Conservation (phyloP, 1,139 yeast genomes). For the Protomyces gravidus region DNA sequence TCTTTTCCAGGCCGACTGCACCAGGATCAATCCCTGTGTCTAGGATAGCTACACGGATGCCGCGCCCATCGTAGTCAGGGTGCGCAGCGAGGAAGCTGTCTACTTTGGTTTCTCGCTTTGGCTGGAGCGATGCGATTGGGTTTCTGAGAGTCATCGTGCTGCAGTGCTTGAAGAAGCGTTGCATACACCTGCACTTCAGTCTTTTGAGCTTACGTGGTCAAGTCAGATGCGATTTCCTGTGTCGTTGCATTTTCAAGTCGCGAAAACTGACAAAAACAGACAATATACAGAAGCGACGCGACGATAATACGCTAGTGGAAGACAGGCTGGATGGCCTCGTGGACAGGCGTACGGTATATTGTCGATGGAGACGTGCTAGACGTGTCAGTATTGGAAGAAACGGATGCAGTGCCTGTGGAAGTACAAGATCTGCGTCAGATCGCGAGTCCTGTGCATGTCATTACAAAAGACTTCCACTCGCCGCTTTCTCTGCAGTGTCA, state of each 20-base stretch:
- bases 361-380: background rate
- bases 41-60: conserved; percentile 30
- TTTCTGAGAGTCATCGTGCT: background rate
- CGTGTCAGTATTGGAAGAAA: background rate
- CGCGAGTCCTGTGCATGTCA: conserved; percentile 4
- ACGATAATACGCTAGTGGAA: too few relatives aligned
- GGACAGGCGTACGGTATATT: background rate
- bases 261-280: background rate
- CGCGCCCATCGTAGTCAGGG: conserved; percentile 31
- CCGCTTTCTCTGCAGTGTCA: conserved; percentile 16
- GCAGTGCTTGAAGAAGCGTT: background rate
- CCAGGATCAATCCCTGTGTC: conserved; percentile 33
- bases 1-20: conserved; percentile 28
- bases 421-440: background rate
- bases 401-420: background rate
- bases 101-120: conserved; percentile 30
- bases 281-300: background rate
- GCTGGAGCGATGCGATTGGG: conserved; percentile 11
- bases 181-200: background rate
- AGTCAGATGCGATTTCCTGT: background rate
- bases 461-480: conserved; percentile 21
- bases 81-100: conserved; percentile 25
- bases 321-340: background rate
- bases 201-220: background rate
- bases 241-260: background rate